Evolutionary conservation across 192 early-diverging fungal genomes (phyloP).

Genomic region (Dimargaris cristalligena): DNA sequence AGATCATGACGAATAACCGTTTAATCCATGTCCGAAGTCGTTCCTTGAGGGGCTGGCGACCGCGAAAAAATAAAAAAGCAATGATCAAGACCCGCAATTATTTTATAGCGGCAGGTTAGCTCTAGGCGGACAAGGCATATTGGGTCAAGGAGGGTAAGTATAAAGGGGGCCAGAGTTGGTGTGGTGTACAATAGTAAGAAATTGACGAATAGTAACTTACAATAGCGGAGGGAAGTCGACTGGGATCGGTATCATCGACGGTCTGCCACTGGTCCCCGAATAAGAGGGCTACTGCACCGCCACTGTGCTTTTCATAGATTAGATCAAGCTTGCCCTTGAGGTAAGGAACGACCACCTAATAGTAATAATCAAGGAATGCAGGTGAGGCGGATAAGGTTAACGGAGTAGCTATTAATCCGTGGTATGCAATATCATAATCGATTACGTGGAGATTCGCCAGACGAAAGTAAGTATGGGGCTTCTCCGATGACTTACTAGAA

Average conservation of each 20-base stretch:
- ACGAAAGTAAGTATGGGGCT: neutral
- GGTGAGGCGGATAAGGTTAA: too few relatives aligned
- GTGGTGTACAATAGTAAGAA: neutral
- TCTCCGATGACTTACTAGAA: slow-evolving; percentile 29
- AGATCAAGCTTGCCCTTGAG: slow-evolving; percentile 54
- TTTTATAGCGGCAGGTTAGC: neutral
- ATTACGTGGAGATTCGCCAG: slow-evolving; percentile 11
- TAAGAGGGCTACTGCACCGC: slow-evolving; percentile 41
- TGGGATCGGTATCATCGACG: neutral
- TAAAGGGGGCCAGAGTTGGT: neutral
- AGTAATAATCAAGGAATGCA: too few relatives aligned
- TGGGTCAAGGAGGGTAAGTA: neutral
- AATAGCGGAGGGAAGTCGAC: neutral
- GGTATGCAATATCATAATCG: too few relatives aligned
- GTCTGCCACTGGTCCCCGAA: slow-evolving; percentile 36
- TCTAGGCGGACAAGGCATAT: neutral
- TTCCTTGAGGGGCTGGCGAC: neutral
- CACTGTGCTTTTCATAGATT: slow-evolving; percentile 48
- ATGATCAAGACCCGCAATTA: neutral
- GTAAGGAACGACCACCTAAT: slow-evolving; percentile 61
- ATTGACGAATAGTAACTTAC: neutral
- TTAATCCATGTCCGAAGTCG: slow-evolving; percentile 10
- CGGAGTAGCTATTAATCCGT: too few relatives aligned
- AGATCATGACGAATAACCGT: slow-evolving; percentile 34
- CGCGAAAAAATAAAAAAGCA: neutral